A percentile compares a stretch with the other conserved stretches of the same genome.
Conservation (phyloP, 2,329 filamentous ascomycete genomes). For the Hypoxylon sp. region DNA sequence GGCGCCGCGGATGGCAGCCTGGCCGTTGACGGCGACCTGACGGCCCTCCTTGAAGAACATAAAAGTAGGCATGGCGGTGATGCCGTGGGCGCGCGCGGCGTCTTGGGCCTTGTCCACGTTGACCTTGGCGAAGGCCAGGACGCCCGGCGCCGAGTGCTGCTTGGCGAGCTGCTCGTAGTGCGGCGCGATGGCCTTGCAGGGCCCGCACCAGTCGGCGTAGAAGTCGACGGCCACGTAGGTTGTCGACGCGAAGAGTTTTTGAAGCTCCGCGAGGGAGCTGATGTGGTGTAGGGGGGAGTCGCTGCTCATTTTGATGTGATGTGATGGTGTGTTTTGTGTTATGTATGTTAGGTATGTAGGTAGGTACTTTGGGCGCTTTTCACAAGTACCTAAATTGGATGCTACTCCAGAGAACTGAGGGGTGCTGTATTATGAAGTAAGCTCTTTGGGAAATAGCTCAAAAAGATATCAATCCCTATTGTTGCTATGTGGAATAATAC, state of each 20-base stretch:
- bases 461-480: background rate
- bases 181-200: constrained; percentile 73
- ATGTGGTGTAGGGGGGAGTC: constrained; percentile 57
- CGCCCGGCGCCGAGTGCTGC: constrained; percentile 57
- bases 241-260: constrained; percentile 63
- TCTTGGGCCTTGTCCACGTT: constrained; percentile 70
- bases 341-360: background rate
- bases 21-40: constrained; percentile 60
- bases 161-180: constrained; percentile 66
- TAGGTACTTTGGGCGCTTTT: background rate
- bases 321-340: background rate
- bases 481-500: background rate
- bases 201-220: constrained; percentile 72
- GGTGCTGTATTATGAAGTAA: background rate
- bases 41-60: constrained; percentile 71
- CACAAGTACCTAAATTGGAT: background rate
- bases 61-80: constrained; percentile 73
- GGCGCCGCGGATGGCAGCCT: constrained; percentile 57
- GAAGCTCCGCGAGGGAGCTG: constrained; percentile 63
- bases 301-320: constrained; percentile 33
- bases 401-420: background rate
- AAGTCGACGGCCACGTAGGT: constrained; percentile 71
- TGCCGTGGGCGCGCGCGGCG: constrained; percentile 64
- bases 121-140: constrained; percentile 70
- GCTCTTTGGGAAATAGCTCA: background rate